Base-by-base conservation (phyloP, 768 basidiomycete genomes). In the Rossbeevera mucosa region DNA sequence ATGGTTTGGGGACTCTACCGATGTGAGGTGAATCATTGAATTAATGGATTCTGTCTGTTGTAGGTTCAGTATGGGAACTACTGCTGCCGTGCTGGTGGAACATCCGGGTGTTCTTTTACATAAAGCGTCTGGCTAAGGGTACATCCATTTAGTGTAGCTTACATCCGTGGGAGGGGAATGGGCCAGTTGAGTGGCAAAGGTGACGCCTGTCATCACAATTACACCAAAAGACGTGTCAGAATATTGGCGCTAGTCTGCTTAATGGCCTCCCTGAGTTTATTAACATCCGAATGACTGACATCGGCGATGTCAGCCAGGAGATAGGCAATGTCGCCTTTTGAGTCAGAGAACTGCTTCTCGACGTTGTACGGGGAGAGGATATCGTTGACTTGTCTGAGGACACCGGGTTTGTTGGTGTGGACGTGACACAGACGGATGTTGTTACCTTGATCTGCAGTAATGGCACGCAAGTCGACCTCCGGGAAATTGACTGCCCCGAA, bases 301-400 rank as follows among this genome's bases (percentile, higher is more conserved):
- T 91, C 82, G 20, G 90, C 85, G 58, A 99, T 97, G 69, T 99
- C 96, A 12, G 94, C 94, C 84, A 99, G 88, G 57, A 99, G 80
- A 71, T 98, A 98, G 22, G 94, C 93, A 46, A 92, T 72, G 48
- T 92, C 91, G 55, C 88, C 89, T 74, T 92, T 92, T 43, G 91
- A 93, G 66, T 99, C 96, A n/a, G 95, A 94, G 72, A 87, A 97
- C 73, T 98, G 96, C 76, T 98, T 98, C 74, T 95, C 94, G 67
- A 99, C 94, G 71, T 99, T 98, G 80, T 94, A 93, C 33, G 91
- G 86, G 45, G 89, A 88, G 38, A 99, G 75, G 26, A 89, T 87
- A 60, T 94, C 89, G 79, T 99, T 99, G 77, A 99, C 90, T 64
- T 85, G 82, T 63, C 83, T 86, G 65, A 99, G 85, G 44, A 97